Conservation (phyloP, 164 flowering plant genomes). For the Litsea cubeba region DNA sequence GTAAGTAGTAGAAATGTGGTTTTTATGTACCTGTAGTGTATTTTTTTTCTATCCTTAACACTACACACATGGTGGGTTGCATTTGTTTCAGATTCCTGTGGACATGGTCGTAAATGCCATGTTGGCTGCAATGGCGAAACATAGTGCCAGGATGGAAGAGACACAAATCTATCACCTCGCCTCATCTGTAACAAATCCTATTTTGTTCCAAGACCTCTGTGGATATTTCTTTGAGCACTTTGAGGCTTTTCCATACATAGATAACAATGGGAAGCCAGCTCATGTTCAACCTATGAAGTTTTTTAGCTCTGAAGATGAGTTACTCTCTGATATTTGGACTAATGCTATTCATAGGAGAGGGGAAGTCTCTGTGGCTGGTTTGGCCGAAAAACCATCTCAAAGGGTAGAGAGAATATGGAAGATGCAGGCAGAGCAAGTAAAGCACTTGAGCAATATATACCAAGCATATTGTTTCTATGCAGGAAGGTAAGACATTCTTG, state of each 20-base stretch:
- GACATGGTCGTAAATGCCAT: slow-evolving; percentile 95
- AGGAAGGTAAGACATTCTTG: slow-evolving; percentile 35
- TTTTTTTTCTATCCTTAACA: no score
- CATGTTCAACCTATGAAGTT: slow-evolving; percentile 63
- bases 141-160: slow-evolving; percentile 55
- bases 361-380: slow-evolving; percentile 21
- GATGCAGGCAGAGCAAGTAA: slow-evolving; percentile 70
- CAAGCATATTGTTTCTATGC: slow-evolving; percentile 50
- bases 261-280: slow-evolving; percentile 59
- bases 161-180: slow-evolving; percentile 69
- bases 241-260: slow-evolving; percentile 52
- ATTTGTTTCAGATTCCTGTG: slow-evolving; percentile 65
- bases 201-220: slow-evolving; percentile 57
- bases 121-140: slow-evolving; percentile 86
- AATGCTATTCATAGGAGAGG: slow-evolving; percentile 40
- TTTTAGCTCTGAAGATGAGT: slow-evolving; percentile 65
- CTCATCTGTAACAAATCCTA: slow-evolving; percentile 80
- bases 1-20: slow-evolving; percentile 32
- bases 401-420: slow-evolving; percentile 45
- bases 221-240: slow-evolving; percentile 54
- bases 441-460: slow-evolving; percentile 59
- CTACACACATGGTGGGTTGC: not conserved
- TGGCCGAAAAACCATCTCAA: slow-evolving; percentile 32
- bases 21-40: not conserved
- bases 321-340: slow-evolving; percentile 58